Conservation (phyloP, 306 rosid species). For the Hippophae tibetana region DNA sequence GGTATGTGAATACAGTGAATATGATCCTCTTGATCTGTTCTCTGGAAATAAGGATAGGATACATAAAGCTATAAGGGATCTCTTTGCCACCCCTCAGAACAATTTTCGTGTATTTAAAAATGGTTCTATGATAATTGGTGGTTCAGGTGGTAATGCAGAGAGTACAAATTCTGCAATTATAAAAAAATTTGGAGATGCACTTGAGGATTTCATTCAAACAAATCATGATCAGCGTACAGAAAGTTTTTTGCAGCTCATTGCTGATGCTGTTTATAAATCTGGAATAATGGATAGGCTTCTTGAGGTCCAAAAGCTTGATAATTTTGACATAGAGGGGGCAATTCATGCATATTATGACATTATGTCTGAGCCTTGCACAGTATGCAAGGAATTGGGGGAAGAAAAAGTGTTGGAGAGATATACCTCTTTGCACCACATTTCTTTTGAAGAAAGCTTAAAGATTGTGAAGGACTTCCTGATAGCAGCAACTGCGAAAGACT, state of each 20-base stretch:
- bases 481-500: constrained; percentile 88
- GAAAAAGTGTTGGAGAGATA: constrained; percentile 32
- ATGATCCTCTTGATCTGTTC: constrained; percentile 82
- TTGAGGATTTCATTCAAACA: constrained; percentile 48
- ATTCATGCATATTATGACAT: constrained; percentile 81
- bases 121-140: constrained; percentile 81
- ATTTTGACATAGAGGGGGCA: constrained; percentile 84
- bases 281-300: constrained; percentile 65
- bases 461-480: constrained; percentile 64
- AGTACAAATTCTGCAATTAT: constrained; percentile 39
- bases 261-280: constrained; percentile 52
- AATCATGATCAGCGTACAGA: constrained; percentile 44
- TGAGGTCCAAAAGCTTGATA: constrained; percentile 75
- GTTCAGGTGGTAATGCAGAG: constrained; percentile 63
- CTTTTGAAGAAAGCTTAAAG: constrained; percentile 70
- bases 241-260: constrained; percentile 57
- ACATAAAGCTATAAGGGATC: constrained; percentile 67
- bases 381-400: constrained; percentile 48
- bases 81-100: constrained; percentile 80
- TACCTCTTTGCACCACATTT: constrained; percentile 61
- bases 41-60: constrained; percentile 72
- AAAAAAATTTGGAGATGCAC: constrained; percentile 75
- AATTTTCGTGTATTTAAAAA: constrained; percentile 83
- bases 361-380: constrained; percentile 53
- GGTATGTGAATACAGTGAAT: constrained; percentile 64